phyloP scores from a whole-genome alignment of 2,329 filamentous ascomycete genomes.

The Alternaria sp. region DNA sequence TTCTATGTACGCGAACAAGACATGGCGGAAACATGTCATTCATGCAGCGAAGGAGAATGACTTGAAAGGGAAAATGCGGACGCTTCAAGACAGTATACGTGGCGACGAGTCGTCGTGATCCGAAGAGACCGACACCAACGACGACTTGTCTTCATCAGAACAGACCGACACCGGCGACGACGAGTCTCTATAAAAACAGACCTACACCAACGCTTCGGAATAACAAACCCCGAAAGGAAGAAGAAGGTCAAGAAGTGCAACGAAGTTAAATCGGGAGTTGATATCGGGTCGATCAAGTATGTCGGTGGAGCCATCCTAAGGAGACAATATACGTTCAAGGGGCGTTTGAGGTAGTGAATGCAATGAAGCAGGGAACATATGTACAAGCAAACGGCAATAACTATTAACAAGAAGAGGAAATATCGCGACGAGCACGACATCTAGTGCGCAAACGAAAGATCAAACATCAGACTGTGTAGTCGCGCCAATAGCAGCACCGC shows the following conservation, averaged over 20 bases:
- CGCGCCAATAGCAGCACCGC: conserved; percentile 49
- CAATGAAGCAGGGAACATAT: neutral
- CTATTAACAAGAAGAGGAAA: neutral
- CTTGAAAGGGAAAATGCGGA: neutral
- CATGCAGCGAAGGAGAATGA: fast-evolving
- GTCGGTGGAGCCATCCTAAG: neutral
- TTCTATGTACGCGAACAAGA: neutral
- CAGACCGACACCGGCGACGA: too few relatives aligned
- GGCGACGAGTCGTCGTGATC: neutral
- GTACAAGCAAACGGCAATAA: neutral
- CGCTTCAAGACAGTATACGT: neutral
- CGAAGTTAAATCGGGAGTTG: neutral
- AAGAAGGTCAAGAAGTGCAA: neutral
- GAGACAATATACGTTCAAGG: neutral
- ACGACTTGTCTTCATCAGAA: too few relatives aligned
- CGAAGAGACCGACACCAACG: too few relatives aligned
- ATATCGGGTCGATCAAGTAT: neutral
- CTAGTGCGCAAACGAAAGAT: neutral
- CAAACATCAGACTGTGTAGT: conserved; percentile 36
- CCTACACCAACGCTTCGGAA: neutral
- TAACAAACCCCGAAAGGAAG: neutral
- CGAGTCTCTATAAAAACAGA: too few relatives aligned
- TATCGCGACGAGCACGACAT: neutral
- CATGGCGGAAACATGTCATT: neutral
- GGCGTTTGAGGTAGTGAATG: neutral